These are phyloP conservation scores for Pseudogymnoascus sp. DNA, from an alignment of 2,329 filamentous ascomycete genomes.

Conservation along the genomic window DNA sequence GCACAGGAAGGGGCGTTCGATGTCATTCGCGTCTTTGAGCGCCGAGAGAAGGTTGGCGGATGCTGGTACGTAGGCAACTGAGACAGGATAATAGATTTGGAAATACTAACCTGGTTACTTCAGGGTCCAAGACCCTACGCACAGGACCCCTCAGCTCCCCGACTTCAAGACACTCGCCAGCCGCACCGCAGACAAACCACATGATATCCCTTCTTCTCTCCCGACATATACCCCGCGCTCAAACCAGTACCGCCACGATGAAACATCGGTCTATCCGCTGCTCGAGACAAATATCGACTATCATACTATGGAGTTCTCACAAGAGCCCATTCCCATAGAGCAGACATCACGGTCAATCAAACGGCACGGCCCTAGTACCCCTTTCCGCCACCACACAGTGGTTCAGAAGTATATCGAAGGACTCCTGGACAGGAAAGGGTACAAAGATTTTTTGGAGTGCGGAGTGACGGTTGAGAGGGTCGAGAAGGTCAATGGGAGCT, in stretches of 20 bases:
- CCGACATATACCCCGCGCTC: conserved; percentile 38
- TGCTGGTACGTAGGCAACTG: conserved; percentile 41
- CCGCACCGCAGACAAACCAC: conserved; percentile 41
- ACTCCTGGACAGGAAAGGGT: conserved; percentile 44
- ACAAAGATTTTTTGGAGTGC: conserved; percentile 44
- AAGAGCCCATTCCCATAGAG: conserved; percentile 44
- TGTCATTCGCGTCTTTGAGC: conserved; percentile 52
- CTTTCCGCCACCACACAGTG: conserved; percentile 53
- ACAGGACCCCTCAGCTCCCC: conserved; percentile 32
- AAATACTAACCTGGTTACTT: neutral
- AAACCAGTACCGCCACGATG: conserved; percentile 41
- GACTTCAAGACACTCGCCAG: conserved; percentile 39
- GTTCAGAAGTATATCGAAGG: conserved; percentile 46
- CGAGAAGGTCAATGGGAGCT: conserved; percentile 41
- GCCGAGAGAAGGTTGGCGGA: conserved; percentile 50
- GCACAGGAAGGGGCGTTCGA: conserved; percentile 51
- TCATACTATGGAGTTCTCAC: conserved; percentile 51
- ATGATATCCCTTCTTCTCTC: conserved; percentile 38
- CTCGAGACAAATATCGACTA: conserved; percentile 58
- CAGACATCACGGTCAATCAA: conserved; percentile 34
- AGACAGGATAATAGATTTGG: neutral
- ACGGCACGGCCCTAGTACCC: conserved; percentile 48
- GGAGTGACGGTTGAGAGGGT: conserved; percentile 54
- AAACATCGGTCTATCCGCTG: conserved; percentile 53
- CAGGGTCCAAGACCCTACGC: conserved; percentile 36